Percentiles rank a stretch among this genome's conserved stretches.
Conservation (phyloP, 2,329 filamentous ascomycete genomes). For the Aureobasidium vineae region DNA sequence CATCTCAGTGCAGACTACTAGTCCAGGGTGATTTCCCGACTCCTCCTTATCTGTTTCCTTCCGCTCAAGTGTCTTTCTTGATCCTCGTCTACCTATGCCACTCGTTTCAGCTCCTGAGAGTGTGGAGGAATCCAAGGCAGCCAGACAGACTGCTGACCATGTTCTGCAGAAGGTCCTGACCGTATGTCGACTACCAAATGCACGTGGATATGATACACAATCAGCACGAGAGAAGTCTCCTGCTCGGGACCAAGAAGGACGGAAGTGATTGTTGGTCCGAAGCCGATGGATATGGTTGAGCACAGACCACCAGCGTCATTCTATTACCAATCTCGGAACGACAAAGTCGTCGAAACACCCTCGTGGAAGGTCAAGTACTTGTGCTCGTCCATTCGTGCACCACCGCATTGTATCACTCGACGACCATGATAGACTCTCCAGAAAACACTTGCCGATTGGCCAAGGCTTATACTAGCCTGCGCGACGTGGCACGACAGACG, state of each 20-base stretch:
- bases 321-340: slow-evolving; percentile 21
- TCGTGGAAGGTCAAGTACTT: slow-evolving; percentile 1
- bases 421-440: neutral
- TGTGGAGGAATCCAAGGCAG: neutral
- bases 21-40: neutral
- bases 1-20: neutral
- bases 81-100: neutral
- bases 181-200: neutral
- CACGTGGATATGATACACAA: neutral
- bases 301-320: slow-evolving; percentile 9
- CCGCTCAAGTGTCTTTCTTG: neutral
- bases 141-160: neutral
- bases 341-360: slow-evolving; percentile 1
- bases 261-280: slow-evolving; percentile 9
- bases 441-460: slow-evolving; percentile 18
- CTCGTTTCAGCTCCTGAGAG: neutral
- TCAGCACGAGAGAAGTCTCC: neutral
- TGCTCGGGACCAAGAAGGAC: neutral
- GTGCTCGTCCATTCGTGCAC: neutral
- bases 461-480: slow-evolving; percentile 1
- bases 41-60: neutral
- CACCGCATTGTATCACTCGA: neutral
- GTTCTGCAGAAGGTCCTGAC: neutral
- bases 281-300: neutral
- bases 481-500: neutral